Percentiles rank a stretch among this genome's conserved stretches.
Conservation (phyloP, 176 grass and related monocot species). For the Rhynchospora pubera region DNA sequence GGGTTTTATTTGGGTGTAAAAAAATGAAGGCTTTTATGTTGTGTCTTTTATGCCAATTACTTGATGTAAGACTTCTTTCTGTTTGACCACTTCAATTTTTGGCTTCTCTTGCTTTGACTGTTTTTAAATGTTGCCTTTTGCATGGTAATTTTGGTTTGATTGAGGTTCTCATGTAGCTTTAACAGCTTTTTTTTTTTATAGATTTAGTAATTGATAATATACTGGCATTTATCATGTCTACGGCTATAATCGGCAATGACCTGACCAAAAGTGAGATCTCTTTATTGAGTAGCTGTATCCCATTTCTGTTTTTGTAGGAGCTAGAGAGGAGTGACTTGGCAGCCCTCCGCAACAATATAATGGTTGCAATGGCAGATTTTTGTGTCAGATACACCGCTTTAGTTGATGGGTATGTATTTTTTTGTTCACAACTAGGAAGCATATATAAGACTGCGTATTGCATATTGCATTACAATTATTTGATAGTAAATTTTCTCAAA, state of each 20-base stretch:
- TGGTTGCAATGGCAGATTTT: constrained; percentile 89
- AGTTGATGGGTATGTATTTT: constrained; percentile 68
- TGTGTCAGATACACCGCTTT: constrained; percentile 89
- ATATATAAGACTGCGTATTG: neutral
- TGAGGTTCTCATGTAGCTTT: neutral
- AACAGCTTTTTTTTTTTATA: neutral
- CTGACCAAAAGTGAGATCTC: neutral
- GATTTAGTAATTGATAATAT: neutral
- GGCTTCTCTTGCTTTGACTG: neutral
- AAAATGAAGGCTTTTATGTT: neutral
- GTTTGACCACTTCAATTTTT: neutral
- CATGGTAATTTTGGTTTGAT: neutral
- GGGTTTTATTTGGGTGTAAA: constrained; percentile 9
- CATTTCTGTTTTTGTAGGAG: constrained; percentile 48
- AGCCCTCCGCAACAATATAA: constrained; percentile 87
- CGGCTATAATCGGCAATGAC: neutral
- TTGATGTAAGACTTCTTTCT: neutral
- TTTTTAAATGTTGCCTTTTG: neutral
- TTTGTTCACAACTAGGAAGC: neutral
- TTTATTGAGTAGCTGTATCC: neutral
- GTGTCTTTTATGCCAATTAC: neutral
- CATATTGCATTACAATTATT: neutral
- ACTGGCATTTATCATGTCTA: neutral
- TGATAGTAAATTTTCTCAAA: neutral
- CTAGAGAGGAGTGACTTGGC: constrained; percentile 80